phyloP scores from a whole-genome alignment of 164 flowering plant species.

The Vitis cinerea region DNA sequence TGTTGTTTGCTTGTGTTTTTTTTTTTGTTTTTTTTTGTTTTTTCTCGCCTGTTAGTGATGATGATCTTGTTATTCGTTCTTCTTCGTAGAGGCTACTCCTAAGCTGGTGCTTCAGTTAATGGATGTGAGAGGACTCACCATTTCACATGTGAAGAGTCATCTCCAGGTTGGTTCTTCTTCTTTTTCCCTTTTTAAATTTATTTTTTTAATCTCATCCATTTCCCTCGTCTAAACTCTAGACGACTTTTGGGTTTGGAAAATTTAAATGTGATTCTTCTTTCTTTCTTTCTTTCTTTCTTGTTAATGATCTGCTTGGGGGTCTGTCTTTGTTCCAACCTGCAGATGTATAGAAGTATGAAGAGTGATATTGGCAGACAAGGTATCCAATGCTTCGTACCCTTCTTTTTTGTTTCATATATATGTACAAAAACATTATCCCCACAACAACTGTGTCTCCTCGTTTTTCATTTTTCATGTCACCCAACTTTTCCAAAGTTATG shows the following conservation, averaged over 20 bases:
- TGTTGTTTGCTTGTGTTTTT: neutral
- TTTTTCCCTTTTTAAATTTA: neutral
- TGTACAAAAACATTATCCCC: no score
- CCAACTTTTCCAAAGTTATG: no score
- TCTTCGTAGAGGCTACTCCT: conserved; percentile 72
- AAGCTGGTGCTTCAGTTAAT: conserved; percentile 82
- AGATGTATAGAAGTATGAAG: conserved; percentile 86
- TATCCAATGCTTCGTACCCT: conserved; percentile 7
- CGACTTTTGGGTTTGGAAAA: no score
- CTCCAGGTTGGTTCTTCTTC: conserved; percentile 56
- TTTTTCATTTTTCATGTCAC: no score
- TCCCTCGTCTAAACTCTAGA: no score
- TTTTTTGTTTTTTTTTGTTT: neutral
- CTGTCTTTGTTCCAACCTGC: conserved; percentile 13
- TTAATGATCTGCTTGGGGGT: neutral
- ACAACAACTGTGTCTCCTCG: no score
- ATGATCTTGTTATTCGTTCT: neutral
- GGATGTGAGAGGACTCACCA: conserved; percentile 85
- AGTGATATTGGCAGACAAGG: conserved; percentile 51
- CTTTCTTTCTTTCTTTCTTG: neutral
- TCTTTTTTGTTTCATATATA: neutral
- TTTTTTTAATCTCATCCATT: neutral
- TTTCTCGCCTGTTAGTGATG: neutral
- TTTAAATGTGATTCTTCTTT: neutral
- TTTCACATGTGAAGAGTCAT: conserved; percentile 94